Conservation (phyloP, 345 rosid genomes). For the Murraya paniculata region DNA sequence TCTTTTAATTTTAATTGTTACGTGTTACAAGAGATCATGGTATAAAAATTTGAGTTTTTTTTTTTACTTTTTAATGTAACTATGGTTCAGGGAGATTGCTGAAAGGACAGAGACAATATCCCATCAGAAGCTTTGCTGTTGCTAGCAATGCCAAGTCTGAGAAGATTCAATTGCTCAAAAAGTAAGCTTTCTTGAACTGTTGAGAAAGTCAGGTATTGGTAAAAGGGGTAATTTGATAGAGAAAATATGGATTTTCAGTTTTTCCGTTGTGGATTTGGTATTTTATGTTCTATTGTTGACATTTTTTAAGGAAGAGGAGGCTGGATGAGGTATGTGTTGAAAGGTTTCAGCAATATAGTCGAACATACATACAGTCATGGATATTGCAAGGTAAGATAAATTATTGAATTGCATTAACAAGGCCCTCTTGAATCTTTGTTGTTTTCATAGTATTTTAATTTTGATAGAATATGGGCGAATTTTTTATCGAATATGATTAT, state of each 20-base stretch:
- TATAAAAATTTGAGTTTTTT: conserved; percentile 2
- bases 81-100: conserved; percentile 42
- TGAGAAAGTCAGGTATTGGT: background rate
- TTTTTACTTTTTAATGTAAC: conserved; percentile 2
- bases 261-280: background rate
- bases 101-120: conserved; percentile 22
- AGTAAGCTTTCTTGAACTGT: conserved; percentile 32
- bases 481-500: background rate
- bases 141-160: conserved; percentile 33
- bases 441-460: background rate
- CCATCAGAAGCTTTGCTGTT: conserved; percentile 49
- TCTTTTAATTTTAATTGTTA: no score
- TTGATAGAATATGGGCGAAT: background rate
- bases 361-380: conserved; percentile 82
- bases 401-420: conserved; percentile 9
- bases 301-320: conserved; percentile 60
- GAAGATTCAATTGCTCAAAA: conserved; percentile 46
- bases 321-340: conserved; percentile 91
- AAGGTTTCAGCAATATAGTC: conserved; percentile 87
- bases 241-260: background rate
- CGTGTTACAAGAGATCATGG: background rate
- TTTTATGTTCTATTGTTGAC: background rate
- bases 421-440: background rate
- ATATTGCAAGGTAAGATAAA: conserved; percentile 68
- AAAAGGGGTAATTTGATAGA: background rate